Evolutionary conservation across 2,329 filamentous ascomycete genomes (phyloP).

Genomic region (Diaporthe nobilis): DNA sequence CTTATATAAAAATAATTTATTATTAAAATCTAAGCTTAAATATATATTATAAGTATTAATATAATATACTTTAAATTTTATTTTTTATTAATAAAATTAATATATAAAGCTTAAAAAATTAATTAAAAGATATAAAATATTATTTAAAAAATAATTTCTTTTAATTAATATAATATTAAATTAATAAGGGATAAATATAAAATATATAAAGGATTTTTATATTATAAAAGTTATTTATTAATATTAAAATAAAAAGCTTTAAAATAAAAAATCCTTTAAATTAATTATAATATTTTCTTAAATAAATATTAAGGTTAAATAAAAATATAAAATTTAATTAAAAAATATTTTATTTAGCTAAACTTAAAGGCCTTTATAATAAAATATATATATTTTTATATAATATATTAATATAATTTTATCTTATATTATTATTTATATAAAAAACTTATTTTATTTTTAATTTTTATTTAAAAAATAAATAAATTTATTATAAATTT

Average conservation of each 20-base stretch:
- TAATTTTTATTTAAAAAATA: not conserved
- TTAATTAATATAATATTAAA: not conserved
- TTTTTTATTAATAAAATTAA: too few relatives aligned
- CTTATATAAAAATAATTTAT: not conserved
- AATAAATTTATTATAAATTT: not conserved
- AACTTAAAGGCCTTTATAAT: not conserved
- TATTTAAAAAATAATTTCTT: not conserved
- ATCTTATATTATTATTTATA: not conserved
- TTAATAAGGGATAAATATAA: too few relatives aligned
- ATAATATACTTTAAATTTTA: too few relatives aligned
- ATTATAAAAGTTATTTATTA: not conserved
- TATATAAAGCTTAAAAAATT: too few relatives aligned
- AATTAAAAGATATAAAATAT: too few relatives aligned
- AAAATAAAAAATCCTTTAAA: not conserved
- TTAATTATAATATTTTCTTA: not conserved
- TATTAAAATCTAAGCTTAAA: not conserved
- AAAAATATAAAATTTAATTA: not conserved
- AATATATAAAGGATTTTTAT: too few relatives aligned
- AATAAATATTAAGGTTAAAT: not conserved
- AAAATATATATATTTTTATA: not conserved
- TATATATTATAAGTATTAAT: not conserved
- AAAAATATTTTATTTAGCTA: not conserved
- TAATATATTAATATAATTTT: conserved; percentile 8
- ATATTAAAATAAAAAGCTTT: not conserved
- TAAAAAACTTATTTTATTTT: not conserved